Base-by-base conservation (phyloP, 2,329 filamentous ascomycete genomes). In the Emergomyces africanus region DNA sequence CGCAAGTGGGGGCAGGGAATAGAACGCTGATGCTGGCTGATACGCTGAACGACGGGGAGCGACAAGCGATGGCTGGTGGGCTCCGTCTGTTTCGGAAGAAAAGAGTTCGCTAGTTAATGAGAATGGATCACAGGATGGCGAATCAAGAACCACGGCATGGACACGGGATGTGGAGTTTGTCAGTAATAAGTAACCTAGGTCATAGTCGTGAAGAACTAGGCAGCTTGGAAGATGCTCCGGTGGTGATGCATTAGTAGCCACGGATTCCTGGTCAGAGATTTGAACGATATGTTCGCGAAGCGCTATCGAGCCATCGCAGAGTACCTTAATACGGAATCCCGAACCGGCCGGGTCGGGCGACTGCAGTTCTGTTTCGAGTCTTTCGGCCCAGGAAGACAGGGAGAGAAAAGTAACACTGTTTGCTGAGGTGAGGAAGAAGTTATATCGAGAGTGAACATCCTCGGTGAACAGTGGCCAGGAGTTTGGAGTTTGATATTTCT, bases 101-200 rank as follows among this genome's bases (percentile, higher is more conserved):
- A 65, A 62, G 2, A 67, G 60, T 1, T 70, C 69, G 39, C 66
- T 61, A 1, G 68, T 64, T 15, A 66, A 64, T 1, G 69, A 66
- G 54, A 71, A 65, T 3, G 67, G 62, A 23, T 68, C 64, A 50
- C 68, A 60, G 58, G 60, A 72, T 8, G 79, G 76, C 8, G 77
- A 71, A 63, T 84, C 81, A 54, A 82, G 76, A 57, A 74, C 70
- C 3, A 76, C 79, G 35, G 77, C 82, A 63, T 77, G 77, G 1
- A 78, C 77, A 61, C 77, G 75, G 51, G 75, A 75, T 8, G 73
- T 72, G 39, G 73, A 72, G 30, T 72, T 74, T 28, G 78, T 81
- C 42, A 83, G 72, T 50, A 86, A 68, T 33, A 85, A 71, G 64
- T 83, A 83, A 10, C 82, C 83, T 35, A 84, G 67, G 60, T 81